A percentile compares a stretch with the other conserved stretches of the same genome.
phyloP scores from a whole-genome alignment of 2,329 filamentous ascomycete species.

The Claviceps maximensis region DNA sequence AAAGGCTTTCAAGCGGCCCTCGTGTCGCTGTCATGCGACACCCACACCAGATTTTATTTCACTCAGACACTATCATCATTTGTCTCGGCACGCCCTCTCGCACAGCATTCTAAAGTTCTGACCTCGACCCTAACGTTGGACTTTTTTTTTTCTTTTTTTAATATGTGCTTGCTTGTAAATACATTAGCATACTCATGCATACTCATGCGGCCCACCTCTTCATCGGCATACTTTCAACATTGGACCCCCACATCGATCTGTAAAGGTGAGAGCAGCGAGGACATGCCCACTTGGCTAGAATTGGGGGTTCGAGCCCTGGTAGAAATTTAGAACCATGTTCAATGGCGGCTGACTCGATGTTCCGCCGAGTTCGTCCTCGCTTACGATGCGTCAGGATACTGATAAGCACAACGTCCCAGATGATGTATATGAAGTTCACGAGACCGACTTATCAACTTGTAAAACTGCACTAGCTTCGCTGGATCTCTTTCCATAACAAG shows the following conservation, averaged over 20 bases:
- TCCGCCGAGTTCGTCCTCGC: neutral
- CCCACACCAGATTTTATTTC: neutral
- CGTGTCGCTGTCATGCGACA: neutral
- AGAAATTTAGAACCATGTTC: neutral
- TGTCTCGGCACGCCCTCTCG: neutral
- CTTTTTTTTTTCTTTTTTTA: neutral
- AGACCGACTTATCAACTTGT: neutral
- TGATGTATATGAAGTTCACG: neutral
- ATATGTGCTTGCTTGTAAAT: neutral
- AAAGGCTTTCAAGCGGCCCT: neutral
- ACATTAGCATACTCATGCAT: neutral
- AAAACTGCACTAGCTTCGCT: neutral
- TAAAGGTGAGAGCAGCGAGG: neutral
- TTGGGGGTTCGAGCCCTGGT: neutral
- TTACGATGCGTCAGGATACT: neutral
- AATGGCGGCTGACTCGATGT: neutral
- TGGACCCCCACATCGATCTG: neutral
- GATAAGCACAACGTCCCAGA: neutral
- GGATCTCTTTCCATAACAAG: neutral
- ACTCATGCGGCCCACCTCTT: neutral
- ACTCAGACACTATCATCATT: neutral
- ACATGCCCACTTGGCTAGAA: neutral
- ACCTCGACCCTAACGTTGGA: neutral
- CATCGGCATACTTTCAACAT: conserved; percentile 1
- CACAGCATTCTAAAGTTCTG: neutral